Evolutionary conservation across 2,329 filamentous ascomycete genomes (phyloP).

Genomic region (Rosellinia necatrix): DNA sequence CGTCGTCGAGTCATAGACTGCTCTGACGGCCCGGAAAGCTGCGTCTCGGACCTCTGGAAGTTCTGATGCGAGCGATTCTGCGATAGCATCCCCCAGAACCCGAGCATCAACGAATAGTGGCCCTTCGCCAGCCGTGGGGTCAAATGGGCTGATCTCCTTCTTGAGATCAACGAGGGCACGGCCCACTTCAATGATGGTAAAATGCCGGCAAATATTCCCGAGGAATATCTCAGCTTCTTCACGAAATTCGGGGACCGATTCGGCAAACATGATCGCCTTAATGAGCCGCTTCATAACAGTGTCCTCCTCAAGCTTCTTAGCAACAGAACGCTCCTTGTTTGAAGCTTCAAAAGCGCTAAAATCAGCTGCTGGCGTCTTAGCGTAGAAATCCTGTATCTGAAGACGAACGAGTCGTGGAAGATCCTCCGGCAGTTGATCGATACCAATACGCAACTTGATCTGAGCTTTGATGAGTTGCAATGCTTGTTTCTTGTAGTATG

Average conservation of each 20-base stretch:
- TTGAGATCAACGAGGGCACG: slow-evolving; percentile 81
- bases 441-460: slow-evolving; percentile 86
- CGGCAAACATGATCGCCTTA: slow-evolving; percentile 85
- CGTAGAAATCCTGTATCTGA: slow-evolving; percentile 83
- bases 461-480: slow-evolving; percentile 86
- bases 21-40: slow-evolving; percentile 76
- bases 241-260: slow-evolving; percentile 80
- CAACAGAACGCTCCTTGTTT: slow-evolving; percentile 79
- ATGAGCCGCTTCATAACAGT: slow-evolving; percentile 81
- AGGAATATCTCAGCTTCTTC: slow-evolving; percentile 77
- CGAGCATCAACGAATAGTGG: slow-evolving; percentile 85
- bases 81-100: slow-evolving; percentile 84
- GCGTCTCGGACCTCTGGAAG: slow-evolving; percentile 78
- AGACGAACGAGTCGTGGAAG: slow-evolving; percentile 82
- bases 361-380: slow-evolving; percentile 72
- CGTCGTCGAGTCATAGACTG: slow-evolving; percentile 75
- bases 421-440: slow-evolving; percentile 87
- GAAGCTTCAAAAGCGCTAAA: slow-evolving; percentile 73
- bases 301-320: slow-evolving; percentile 87
- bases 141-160: slow-evolving; percentile 76
- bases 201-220: slow-evolving; percentile 82
- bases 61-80: slow-evolving; percentile 89
- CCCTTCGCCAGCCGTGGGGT: slow-evolving; percentile 85
- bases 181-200: slow-evolving; percentile 87
- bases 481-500: slow-evolving; percentile 91